Evolutionary conservation across 2,329 filamentous ascomycete genomes (phyloP), one percentile per base, ranked within the genome.

Genomic region (Hypomyces rosellus): DNA sequence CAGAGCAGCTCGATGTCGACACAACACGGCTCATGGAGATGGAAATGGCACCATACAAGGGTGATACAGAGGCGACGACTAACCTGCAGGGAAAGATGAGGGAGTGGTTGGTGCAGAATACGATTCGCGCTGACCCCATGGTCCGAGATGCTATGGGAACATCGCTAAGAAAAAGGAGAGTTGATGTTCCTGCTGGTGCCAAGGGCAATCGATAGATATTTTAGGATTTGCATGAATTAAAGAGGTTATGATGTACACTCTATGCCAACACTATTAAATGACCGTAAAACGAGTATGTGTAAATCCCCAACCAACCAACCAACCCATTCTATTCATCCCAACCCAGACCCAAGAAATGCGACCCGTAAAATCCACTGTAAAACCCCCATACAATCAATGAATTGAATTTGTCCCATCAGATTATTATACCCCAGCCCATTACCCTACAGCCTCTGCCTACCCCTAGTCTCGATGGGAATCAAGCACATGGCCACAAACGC

Each of bases 71-170:
- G 54, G 75, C 74, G n/a, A 72, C 86, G 43, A 74, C 74, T 41
- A 82, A 81, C 37, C 54, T 72, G 14, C 79, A 83, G 54, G 77
- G 77, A 38, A 87, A 86, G 60, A 80, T 96, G 69, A 87, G 85
- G 68, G 88, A 93, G 61, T 95, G 89, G 78, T 73, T 97, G 58
- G 83, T 96, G 46, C 84, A 95, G 66, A 95, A 95, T 63, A 91
- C 85, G 13, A 86, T 95, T 53, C 78, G 82, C 57, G 82, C 80
- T 44, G 88, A 92, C 67, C 85, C 84, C 1, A 88, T 92, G 69
- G 92, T 97, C 8, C 79, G 84, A 58, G 85, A 89, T 66, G 90
- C 90, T 1, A 75, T 96, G 58, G 83, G 82, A 20, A 78, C 76
- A 52, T 82, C 84, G 25, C 69, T 91, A 51, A 77, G 80, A 64